phyloP scores from a whole-genome alignment of 2,329 filamentous ascomycete genomes.

The Fusarium sp. region DNA sequence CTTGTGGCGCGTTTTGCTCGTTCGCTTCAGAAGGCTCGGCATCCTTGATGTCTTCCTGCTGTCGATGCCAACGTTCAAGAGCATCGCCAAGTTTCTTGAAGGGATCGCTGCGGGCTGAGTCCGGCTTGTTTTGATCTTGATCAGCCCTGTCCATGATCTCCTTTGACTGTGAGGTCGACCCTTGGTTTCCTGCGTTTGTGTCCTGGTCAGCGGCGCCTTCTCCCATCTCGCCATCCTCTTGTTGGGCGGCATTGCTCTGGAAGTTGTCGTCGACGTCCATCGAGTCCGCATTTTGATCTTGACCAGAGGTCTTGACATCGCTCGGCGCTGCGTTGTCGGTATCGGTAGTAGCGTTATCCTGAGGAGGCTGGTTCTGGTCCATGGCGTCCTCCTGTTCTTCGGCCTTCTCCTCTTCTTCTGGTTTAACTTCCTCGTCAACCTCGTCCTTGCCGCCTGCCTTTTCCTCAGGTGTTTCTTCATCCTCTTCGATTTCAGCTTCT shows the following conservation, averaged over 20 bases:
- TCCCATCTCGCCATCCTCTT: constrained; percentile 74
- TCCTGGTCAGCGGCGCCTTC: constrained; percentile 73
- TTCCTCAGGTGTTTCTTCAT: constrained; percentile 65
- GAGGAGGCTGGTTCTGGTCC: constrained; percentile 51
- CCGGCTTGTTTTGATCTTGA: constrained; percentile 54
- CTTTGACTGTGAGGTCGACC: constrained; percentile 62
- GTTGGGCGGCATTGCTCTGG: constrained; percentile 69
- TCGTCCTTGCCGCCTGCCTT: constrained; percentile 55
- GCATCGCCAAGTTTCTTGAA: constrained; percentile 97
- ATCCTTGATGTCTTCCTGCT: constrained; percentile 83
- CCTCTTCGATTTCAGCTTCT: constrained; percentile 68
- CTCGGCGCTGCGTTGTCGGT: constrained; percentile 73
- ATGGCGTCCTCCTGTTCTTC: constrained; percentile 65
- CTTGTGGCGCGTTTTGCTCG: constrained; percentile 57
- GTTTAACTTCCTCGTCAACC: constrained; percentile 58
- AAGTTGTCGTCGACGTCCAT: constrained; percentile 72
- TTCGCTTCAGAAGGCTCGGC: constrained; percentile 56
- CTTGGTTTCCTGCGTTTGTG: constrained; percentile 72
- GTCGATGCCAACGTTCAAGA: constrained; percentile 91
- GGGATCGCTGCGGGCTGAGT: constrained; percentile 68
- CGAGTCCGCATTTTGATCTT: constrained; percentile 73
- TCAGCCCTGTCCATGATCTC: constrained; percentile 62
- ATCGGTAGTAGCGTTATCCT: constrained; percentile 64
- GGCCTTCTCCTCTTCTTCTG: constrained; percentile 64
- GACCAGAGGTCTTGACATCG: constrained; percentile 72